A percentile compares a stretch with the other conserved stretches of the same genome.
phyloP scores from a whole-genome alignment of 2,329 filamentous ascomycete genomes.

The Botrytis fabae region DNA sequence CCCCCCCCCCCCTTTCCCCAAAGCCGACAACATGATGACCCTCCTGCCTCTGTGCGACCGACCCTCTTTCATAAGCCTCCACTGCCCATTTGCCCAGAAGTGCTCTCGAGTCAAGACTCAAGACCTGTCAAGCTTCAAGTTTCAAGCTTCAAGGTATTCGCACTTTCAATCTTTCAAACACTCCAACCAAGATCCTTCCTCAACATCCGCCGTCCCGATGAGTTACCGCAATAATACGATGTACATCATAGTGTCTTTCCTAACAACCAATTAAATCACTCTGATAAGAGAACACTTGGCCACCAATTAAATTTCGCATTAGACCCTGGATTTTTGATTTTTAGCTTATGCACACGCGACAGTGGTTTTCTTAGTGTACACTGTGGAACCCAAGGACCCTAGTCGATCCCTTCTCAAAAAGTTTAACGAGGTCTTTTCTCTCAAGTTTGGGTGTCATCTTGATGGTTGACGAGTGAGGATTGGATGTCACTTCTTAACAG shows the following conservation, averaged over 20 bases:
- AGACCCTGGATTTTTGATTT: not conserved
- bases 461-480: not conserved
- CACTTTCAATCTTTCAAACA: not conserved
- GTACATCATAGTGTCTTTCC: not conserved
- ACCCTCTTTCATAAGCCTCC: not conserved
- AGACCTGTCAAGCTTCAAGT: not conserved
- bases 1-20: not conserved
- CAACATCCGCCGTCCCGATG: not conserved
- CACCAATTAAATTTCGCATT: not conserved
- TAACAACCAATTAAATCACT: not conserved
- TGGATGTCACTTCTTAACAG: not conserved
- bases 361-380: not conserved
- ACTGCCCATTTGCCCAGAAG: not conserved
- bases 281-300: constrained; percentile 8
- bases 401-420: constrained; percentile 7
- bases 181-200: not conserved
- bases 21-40: not conserved
- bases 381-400: not conserved
- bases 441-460: constrained; percentile 1
- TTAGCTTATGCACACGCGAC: constrained; percentile 15
- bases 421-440: not conserved
- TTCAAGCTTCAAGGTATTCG: no score
- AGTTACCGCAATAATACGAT: not conserved
- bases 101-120: not conserved
- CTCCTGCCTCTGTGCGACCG: not conserved